phyloP scores from a whole-genome alignment of 176 grass and related monocot species.

The Puccinellia tenuiflora region DNA sequence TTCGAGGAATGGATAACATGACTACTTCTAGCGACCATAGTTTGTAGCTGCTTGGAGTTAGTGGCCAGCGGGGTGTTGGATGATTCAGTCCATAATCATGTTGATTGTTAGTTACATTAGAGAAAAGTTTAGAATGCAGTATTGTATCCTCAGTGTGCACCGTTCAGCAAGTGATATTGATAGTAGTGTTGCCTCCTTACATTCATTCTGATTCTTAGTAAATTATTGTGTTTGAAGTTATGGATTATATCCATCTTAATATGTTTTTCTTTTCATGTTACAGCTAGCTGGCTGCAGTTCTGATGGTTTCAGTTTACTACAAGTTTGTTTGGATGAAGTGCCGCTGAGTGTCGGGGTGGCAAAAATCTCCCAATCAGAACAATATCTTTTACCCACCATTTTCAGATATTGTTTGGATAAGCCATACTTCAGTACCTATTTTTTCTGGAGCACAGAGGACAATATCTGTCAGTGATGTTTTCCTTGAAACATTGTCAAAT shows the following conservation, averaged over 20 bases:
- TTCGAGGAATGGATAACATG: no score
- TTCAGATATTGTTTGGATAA: conserved; percentile 75
- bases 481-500: no score
- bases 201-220: no score
- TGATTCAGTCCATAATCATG: no score
- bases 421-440: conserved; percentile 53
- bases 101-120: no score
- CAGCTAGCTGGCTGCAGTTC: conserved; percentile 66
- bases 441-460: conserved; percentile 71
- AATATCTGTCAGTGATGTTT: conserved; percentile 19
- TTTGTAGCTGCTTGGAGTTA: no score
- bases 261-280: conserved; percentile 21
- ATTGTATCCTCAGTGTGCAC: neutral
- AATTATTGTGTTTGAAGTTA: neutral
- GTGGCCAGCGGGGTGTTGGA: no score
- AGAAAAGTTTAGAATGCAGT: no score
- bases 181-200: neutral
- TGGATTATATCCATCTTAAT: no score
- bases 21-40: no score
- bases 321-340: conserved; percentile 67
- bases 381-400: conserved; percentile 37
- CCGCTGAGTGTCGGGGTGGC: conserved; percentile 29
- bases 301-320: conserved; percentile 62
- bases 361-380: conserved; percentile 31
- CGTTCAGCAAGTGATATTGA: neutral